phyloP scores from a whole-genome alignment of 805 yeast species.

The Saccharomycopsis schoenii region DNA sequence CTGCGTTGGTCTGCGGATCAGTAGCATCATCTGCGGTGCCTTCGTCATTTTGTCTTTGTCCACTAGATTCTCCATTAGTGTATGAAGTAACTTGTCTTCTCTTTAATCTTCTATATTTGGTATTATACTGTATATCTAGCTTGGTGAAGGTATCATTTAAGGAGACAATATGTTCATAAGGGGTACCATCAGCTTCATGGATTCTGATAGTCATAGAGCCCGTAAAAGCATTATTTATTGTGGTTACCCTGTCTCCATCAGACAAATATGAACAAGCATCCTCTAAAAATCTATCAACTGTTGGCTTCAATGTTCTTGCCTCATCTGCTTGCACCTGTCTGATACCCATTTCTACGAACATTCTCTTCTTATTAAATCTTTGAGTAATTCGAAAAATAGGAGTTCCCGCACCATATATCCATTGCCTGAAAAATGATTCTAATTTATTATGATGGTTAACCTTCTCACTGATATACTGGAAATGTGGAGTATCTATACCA shows the following conservation, averaged over 20 bases:
- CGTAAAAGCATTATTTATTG: conserved; percentile 39
- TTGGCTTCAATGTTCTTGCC: conserved; percentile 28
- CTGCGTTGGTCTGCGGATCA: conserved; percentile 13
- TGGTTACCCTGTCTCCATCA: conserved; percentile 17
- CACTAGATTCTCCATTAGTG: conserved; percentile 9
- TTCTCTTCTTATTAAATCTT: conserved; percentile 84
- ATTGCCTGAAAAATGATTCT: conserved; percentile 78
- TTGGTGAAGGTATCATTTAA: conserved; percentile 77
- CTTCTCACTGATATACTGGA: conserved; percentile 89
- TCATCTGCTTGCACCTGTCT: conserved; percentile 78
- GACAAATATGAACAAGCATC: conserved; percentile 25
- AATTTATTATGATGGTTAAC: conserved; percentile 82
- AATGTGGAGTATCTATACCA: conserved; percentile 74
- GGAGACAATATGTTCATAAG: conserved; percentile 94
- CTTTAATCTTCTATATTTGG: conserved; percentile 78
- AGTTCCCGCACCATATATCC: conserved; percentile 85
- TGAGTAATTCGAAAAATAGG: conserved; percentile 87
- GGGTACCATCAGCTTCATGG: conserved; percentile 97
- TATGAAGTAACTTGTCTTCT: conserved; percentile 34
- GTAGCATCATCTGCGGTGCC: conserved; percentile 20
- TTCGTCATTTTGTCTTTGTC: conserved; percentile 20
- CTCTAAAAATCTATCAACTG: conserved; percentile 28
- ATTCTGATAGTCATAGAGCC: conserved; percentile 97
- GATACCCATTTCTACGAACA: conserved; percentile 90
- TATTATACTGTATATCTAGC: conserved; percentile 89